Conservation (phyloP, 345 rosid species). For the Draba incana region DNA sequence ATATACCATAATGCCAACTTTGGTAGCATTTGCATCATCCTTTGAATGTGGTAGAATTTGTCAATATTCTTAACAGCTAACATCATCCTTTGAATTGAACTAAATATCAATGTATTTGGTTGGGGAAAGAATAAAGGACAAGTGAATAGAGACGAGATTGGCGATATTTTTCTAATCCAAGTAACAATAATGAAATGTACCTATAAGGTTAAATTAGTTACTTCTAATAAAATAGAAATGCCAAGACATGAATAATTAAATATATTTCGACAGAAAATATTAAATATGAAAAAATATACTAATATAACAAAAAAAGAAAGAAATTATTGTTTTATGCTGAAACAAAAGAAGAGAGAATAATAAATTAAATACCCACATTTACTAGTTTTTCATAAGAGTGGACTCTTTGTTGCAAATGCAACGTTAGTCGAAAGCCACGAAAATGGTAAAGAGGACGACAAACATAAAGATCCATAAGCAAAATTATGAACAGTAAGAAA, state of each 20-base stretch:
- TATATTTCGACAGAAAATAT: background rate
- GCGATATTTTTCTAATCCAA: background rate
- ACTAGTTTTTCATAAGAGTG: slow-evolving; percentile 13
- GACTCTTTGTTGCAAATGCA: slow-evolving; percentile 20
- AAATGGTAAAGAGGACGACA: slow-evolving; percentile 30
- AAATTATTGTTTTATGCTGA: background rate
- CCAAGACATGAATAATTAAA: background rate
- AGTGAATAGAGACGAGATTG: slow-evolving; percentile 24
- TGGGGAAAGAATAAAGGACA: slow-evolving; percentile 4
- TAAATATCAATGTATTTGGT: slow-evolving; percentile 17
- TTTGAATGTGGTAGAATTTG: slow-evolving; percentile 2
- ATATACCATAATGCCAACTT: background rate
- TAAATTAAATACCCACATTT: background rate
- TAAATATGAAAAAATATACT: background rate
- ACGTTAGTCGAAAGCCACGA: slow-evolving; percentile 3
- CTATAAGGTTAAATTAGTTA: background rate
- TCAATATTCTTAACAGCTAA: slow-evolving; percentile 15
- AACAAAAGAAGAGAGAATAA: slow-evolving; percentile 22
- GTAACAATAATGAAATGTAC: background rate
- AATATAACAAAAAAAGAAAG: background rate
- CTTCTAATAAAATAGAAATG: background rate
- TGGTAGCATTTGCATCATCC: background rate
- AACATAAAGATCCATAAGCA: slow-evolving; percentile 26
- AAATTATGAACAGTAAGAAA: slow-evolving; percentile 16
- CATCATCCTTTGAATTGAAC: slow-evolving; percentile 18